A percentile compares a stretch with the other conserved stretches of the same genome.
These are phyloP conservation scores for Beta corolliflora DNA, from an alignment of 179 eudicot genomes.

Conservation along the genomic window DNA sequence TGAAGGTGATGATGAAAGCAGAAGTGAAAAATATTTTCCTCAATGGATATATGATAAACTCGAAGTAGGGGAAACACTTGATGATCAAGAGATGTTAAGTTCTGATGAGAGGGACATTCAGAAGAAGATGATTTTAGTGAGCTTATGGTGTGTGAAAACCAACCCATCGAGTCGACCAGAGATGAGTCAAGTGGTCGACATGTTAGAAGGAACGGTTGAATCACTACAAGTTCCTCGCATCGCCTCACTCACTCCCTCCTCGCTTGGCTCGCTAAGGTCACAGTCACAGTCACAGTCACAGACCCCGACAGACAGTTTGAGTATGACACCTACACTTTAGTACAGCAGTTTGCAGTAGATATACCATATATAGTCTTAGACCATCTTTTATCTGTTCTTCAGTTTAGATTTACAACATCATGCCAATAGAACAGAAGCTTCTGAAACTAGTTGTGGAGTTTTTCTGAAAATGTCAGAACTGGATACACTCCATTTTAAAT, in stretches of 20 bases:
- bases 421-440: not conserved
- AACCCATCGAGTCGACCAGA: conserved; percentile 38
- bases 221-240: conserved; percentile 25
- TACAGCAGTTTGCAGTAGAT: not conserved
- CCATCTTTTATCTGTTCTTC: not conserved
- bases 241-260: conserved; percentile 9
- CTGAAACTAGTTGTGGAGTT: not conserved
- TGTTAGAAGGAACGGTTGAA: conserved; percentile 34
- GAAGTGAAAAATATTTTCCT: conserved; percentile 33
- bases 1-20: conserved; percentile 11
- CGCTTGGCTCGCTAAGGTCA: conserved; percentile 19
- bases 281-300: not conserved
- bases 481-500: too few species aligned
- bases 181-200: conserved; percentile 38
- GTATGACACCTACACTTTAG: not conserved
- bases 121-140: conserved; percentile 44
- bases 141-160: conserved; percentile 41
- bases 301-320: conserved; percentile 1
- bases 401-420: not conserved
- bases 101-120: conserved; percentile 23
- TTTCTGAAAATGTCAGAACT: not conserved
- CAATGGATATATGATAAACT: conserved; percentile 39
- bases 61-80: conserved; percentile 25
- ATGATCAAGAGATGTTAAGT: conserved; percentile 2
- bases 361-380: not conserved